These are phyloP conservation scores for Lagerstroemia speciosa DNA, from an alignment of 345 rosid genomes.

Conservation along the genomic window DNA sequence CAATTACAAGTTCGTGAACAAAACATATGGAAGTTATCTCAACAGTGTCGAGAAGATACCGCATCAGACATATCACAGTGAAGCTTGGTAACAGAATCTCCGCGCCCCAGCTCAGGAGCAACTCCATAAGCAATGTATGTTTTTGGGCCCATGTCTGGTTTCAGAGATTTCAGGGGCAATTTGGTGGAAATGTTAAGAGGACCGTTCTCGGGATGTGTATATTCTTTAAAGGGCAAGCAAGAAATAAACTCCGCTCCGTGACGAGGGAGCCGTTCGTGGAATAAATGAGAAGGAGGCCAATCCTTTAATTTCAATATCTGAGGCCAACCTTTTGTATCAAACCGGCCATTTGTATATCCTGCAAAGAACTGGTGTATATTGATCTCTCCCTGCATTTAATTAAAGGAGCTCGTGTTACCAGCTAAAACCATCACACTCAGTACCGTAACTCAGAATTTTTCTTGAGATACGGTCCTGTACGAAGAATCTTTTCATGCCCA, in stretches of 20 bases:
- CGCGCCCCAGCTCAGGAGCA: slow-evolving; percentile 65
- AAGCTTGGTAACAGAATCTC: slow-evolving; percentile 84
- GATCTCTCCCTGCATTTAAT: slow-evolving; percentile 33
- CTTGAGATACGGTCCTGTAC: background rate
- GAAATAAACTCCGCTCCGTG: slow-evolving; percentile 54
- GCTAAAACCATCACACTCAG: background rate
- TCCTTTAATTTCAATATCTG: slow-evolving; percentile 61
- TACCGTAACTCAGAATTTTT: background rate
- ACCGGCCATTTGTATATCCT: slow-evolving; percentile 40
- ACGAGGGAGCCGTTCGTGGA: slow-evolving; percentile 53
- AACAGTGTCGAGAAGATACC: slow-evolving; percentile 26
- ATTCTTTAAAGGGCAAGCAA: slow-evolving; percentile 66
- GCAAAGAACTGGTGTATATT: slow-evolving; percentile 45
- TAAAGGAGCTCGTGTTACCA: background rate
- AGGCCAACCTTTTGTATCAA: slow-evolving; percentile 41
- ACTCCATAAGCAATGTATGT: slow-evolving; percentile 70
- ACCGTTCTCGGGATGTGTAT: slow-evolving; percentile 59
- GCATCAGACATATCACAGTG: slow-evolving; percentile 90
- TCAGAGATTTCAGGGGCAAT: slow-evolving; percentile 40
- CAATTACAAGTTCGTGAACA: background rate
- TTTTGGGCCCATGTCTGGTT: slow-evolving; percentile 88
- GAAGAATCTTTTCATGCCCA: background rate
- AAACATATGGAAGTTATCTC: background rate
- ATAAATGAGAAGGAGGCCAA: slow-evolving; percentile 65
- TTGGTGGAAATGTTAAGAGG: slow-evolving; percentile 50